Evolutionary conservation across 768 basidiomycete genomes (phyloP), one percentile per base, ranked within the genome.

Genomic region (Pleurotus pulmonarius): DNA sequence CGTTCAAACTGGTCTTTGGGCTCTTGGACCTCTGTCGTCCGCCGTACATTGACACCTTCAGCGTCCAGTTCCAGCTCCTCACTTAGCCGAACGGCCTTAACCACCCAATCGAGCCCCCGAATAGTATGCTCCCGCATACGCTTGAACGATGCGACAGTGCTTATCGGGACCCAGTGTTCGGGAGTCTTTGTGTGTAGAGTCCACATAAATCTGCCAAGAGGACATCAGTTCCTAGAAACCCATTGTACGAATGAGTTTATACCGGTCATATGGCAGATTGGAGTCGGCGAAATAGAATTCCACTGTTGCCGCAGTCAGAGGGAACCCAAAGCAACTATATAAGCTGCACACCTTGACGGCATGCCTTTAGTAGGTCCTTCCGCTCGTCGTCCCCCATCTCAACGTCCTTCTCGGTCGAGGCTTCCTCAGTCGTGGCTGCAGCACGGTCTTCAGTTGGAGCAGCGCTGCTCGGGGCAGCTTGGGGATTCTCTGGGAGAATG

Each of bases 241-340:
- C 8, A 3, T 13, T 3, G 16, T 44, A 43, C 41, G 5, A 44
- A 38, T 0, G 11, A 29, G 49, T 51, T 11, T 79, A 24, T 64
- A 88, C 88, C 85, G 90, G 79, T 94, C 92, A 61, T 83, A 94
- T 1, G 95, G 95, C 53, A 98, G 82, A 72, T 98, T 97, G n/a
- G 93, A 82, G 71, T 96, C 94, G 51, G 90, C 90, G 72, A 98
- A 94, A 77, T 98, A 97, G 72, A 97, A 98, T 68, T 94, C 91
- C 64, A 96, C 95, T 97, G 55, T 5, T 6, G 52, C 8, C 16
- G 3, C 20, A 9, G 25, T 34, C 6, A 16, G 18, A 46, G 41
- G 57, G 57, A 41, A 26, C 3, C 8, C 12, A 45, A 48, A 34
- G 12, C 34, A 45, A 12, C n/a, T 18, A 54, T 9, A 37, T 26